Conservation (phyloP, 2,329 filamentous ascomycete species). For the Venturia effusa region DNA sequence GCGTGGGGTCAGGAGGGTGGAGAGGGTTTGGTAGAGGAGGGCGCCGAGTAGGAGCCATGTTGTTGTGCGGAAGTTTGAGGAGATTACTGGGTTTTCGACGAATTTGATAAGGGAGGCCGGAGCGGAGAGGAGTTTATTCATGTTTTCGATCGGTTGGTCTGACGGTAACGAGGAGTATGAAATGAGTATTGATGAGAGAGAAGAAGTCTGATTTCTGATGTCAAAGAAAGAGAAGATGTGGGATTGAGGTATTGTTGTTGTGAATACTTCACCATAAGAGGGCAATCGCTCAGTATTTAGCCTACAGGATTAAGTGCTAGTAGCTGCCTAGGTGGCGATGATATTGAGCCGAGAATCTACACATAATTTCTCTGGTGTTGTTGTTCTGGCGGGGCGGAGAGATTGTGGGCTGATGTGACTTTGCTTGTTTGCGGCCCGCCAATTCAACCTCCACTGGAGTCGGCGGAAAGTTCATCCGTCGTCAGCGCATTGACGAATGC, state of each 20-base stretch:
- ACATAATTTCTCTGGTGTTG: background rate
- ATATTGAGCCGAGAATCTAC: background rate
- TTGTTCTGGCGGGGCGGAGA: background rate
- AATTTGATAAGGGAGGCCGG: background rate
- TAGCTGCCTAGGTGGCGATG: background rate
- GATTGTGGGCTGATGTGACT: background rate
- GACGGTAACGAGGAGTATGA: background rate
- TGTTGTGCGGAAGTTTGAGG: conserved; percentile 7
- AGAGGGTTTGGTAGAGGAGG: background rate
- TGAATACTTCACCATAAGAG: background rate
- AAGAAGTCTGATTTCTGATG: background rate
- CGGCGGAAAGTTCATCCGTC: background rate
- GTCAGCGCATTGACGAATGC: background rate
- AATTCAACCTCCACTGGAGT: background rate
- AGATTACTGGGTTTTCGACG: background rate
- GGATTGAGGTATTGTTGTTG: background rate
- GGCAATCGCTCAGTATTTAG: background rate
- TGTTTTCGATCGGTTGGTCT: background rate
- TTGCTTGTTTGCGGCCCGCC: background rate
- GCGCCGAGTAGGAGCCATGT: conserved; percentile 8
- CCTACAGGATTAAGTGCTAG: background rate
- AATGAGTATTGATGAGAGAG: background rate
- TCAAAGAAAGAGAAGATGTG: background rate
- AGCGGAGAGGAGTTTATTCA: conserved; percentile 1
- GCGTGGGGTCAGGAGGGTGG: conserved; percentile 3